A percentile compares a stretch with the other conserved stretches of the same genome.
These are phyloP conservation scores for Mycena albidolilacea DNA, from an alignment of 768 basidiomycete genomes.

Conservation along the genomic window DNA sequence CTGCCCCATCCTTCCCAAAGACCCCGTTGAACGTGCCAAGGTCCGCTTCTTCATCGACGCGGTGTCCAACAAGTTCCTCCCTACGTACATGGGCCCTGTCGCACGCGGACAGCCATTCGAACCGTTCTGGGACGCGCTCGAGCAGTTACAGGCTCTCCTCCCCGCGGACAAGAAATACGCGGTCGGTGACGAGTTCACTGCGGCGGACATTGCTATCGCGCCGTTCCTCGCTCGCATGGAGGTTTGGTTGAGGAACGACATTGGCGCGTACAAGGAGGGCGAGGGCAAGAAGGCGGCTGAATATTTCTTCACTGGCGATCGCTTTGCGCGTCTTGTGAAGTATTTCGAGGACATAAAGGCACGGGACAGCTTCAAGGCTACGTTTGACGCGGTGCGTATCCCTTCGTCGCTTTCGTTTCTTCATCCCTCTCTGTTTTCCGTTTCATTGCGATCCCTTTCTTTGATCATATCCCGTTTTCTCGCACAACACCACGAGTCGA, in stretches of 20 bases:
- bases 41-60: conserved; percentile 76
- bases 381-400: conserved; percentile 66
- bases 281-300: conserved; percentile 62
- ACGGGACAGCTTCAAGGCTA: conserved; percentile 68
- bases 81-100: conserved; percentile 55
- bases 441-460: neutral
- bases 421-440: neutral
- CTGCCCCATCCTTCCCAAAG: conserved; percentile 64
- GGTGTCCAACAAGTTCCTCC: conserved; percentile 61
- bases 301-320: conserved; percentile 57
- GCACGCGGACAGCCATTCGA: conserved; percentile 57
- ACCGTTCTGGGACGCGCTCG: conserved; percentile 58
- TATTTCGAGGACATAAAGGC: conserved; percentile 64
- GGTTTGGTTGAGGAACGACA: conserved; percentile 61
- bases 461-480: neutral
- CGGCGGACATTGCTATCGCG: conserved; percentile 73
- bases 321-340: conserved; percentile 64
- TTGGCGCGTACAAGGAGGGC: conserved; percentile 66
- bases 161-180: conserved; percentile 62
- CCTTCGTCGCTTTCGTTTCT: neutral
- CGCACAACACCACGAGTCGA: neutral
- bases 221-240: conserved; percentile 74
- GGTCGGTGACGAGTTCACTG: conserved; percentile 63
- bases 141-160: conserved; percentile 65
- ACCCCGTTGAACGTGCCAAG: conserved; percentile 70